Percentiles rank a stretch among this genome's conserved stretches.
Evolutionary conservation across 257 asterid species (phyloP).

Genomic region (Cinchona pubescens): DNA sequence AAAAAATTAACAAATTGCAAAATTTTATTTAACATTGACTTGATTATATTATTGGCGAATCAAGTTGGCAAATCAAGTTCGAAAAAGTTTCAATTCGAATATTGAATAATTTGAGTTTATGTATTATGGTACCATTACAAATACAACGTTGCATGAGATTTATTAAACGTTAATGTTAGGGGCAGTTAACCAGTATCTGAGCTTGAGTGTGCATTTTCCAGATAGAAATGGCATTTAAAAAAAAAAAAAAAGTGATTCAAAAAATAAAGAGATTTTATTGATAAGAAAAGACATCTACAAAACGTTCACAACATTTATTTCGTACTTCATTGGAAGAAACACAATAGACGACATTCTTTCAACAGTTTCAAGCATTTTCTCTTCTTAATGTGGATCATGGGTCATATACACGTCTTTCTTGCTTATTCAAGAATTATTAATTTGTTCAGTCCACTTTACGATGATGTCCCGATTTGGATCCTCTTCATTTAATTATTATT

Average conservation of each 20-base stretch:
- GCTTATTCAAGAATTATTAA: too few relatives aligned
- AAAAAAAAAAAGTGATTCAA: not conserved
- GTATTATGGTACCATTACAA: too few relatives aligned
- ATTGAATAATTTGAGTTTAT: too few relatives aligned
- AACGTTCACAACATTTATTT: slow-evolving; percentile 1
- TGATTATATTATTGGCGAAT: too few relatives aligned
- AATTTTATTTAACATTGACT: too few relatives aligned
- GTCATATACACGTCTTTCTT: not conserved
- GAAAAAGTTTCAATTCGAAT: too few relatives aligned
- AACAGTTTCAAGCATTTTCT: slow-evolving; percentile 7
- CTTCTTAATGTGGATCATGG: not conserved
- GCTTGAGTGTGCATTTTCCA: slow-evolving; percentile 1
- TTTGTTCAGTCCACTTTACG: not conserved
- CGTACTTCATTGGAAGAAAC: not conserved
- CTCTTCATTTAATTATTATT: too few relatives aligned
- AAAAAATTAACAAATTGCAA: too few relatives aligned
- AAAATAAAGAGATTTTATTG: not conserved
- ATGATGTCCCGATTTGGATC: too few relatives aligned
- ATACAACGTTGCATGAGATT: slow-evolving; percentile 1
- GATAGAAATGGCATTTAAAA: slow-evolving; percentile 8
- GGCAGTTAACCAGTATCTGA: not conserved
- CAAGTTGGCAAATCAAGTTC: too few relatives aligned
- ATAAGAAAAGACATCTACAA: not conserved
- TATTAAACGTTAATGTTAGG: not conserved
- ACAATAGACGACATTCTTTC: not conserved